Percentiles rank a stretch among this genome's conserved stretches.
Evolutionary conservation across 139 green algal genomes (phyloP).

Genomic region (Picochlorum sp.): DNA sequence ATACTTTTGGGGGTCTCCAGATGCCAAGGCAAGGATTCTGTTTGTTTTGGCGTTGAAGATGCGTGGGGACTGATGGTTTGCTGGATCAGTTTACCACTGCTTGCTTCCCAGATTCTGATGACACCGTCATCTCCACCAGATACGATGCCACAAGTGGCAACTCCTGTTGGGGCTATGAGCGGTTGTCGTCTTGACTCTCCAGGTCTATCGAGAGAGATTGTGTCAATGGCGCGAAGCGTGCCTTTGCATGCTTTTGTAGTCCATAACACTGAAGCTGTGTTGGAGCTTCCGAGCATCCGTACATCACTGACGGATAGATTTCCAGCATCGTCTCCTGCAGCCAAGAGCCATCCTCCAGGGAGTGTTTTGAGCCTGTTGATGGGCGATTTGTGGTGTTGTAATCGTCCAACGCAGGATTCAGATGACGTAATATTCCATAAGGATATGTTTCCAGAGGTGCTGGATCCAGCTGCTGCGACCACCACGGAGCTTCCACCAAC

Average conservation of each 20-base stretch:
- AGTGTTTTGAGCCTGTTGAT: slow-evolving; percentile 28
- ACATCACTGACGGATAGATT: slow-evolving; percentile 47
- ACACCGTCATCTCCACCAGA: slow-evolving; percentile 13
- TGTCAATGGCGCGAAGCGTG: neutral
- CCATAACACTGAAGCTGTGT: slow-evolving; percentile 6
- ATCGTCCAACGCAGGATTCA: slow-evolving; percentile 31
- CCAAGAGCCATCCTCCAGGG: slow-evolving; percentile 47
- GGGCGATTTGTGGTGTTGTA: slow-evolving; percentile 20
- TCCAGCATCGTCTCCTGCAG: slow-evolving; percentile 52
- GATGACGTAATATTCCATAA: slow-evolving; percentile 52
- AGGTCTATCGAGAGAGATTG: neutral
- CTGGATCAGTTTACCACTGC: slow-evolving; percentile 27
- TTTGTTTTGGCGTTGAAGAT: neutral
- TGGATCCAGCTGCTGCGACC: slow-evolving; percentile 39
- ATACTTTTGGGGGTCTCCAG: slow-evolving; percentile 5
- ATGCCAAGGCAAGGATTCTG: slow-evolving; percentile 1
- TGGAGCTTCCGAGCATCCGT: slow-evolving; percentile 42
- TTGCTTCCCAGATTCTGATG: slow-evolving; percentile 20
- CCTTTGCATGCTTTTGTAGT: slow-evolving; percentile 8
- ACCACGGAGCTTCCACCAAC: slow-evolving; percentile 59
- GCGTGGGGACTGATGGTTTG: slow-evolving; percentile 27
- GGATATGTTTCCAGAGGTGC: slow-evolving; percentile 41
- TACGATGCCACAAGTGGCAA: neutral
- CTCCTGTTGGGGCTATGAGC: neutral
- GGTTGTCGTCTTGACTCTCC: neutral